Evolutionary conservation across 345 rosid species (phyloP), one percentile per base, ranked within the genome.

Genomic region (Triadica sebifera): DNA sequence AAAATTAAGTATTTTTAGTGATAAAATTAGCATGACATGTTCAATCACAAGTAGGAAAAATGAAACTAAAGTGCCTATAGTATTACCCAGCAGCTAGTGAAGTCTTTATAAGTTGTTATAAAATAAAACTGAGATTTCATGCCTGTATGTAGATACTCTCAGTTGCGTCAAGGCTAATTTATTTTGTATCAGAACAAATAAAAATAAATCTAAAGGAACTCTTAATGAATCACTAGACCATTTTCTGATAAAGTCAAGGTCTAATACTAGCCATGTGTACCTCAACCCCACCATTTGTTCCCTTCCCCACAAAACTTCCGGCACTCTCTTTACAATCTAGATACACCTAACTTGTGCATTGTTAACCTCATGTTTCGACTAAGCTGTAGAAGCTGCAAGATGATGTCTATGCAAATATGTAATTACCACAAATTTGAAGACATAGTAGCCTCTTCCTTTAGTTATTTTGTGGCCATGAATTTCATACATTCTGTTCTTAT

Each of bases 401-500:
- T 24, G 41, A 70, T 77, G 41, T 65, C 12, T n/a, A 45, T 39
- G 68, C 12, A 75, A 61, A 61, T 49, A 11, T 20, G 16, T 64
- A 77, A 74, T 83, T 91, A 90, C 98, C 86, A 49, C 82, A 83
- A 95, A 91, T 63, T 81, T 87, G 82, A 93, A 95, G 62, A 84
- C 85, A 72, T 71, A 93, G 76, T 89, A 86, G 71, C 99, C 99
- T 86, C 98, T 87, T 69, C 91, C 98, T 59, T 93, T 95, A 0
- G 96, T 84, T 80, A 93, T 93, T 77, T 84, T 91, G 75, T 88
- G 85, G 75, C 98, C 99, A 78, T 81, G 83, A 67, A 83, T 82
- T 80, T 95, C 99, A 22, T 80, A 81, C 98, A 94, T 91, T 84
- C 84, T 84, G 74, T 84, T 87, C 67, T 90, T 89, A 75, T 90